Percentiles rank a stretch among this genome's conserved stretches.
These are phyloP conservation scores for Thelonectria blattea DNA, from an alignment of 2,329 filamentous ascomycete species.

Conservation along the genomic window DNA sequence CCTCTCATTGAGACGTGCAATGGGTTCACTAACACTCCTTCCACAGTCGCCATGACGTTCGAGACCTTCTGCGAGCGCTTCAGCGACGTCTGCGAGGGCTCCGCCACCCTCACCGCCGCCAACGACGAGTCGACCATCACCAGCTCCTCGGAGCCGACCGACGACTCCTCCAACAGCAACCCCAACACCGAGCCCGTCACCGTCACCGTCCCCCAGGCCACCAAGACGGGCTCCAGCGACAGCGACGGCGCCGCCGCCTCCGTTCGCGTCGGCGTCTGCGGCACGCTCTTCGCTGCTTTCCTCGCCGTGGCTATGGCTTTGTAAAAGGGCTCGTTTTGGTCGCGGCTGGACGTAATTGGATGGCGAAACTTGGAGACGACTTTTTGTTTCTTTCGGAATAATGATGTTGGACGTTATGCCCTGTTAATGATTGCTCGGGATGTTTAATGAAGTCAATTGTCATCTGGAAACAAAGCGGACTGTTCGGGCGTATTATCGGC, in stretches of 20 bases:
- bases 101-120: slow-evolving; percentile 17
- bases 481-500: slow-evolving; percentile 20
- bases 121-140: slow-evolving; percentile 17
- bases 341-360: not conserved
- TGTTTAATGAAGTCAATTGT: slow-evolving; percentile 32
- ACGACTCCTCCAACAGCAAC: not conserved
- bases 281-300: slow-evolving; percentile 32
- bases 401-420: slow-evolving; percentile 11
- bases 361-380: not conserved
- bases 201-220: slow-evolving; percentile 26
- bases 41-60: slow-evolving; percentile 39
- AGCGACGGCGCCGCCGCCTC: slow-evolving; percentile 28
- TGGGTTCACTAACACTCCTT: slow-evolving; percentile 20
- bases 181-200: slow-evolving; percentile 22
- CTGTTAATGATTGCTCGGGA: slow-evolving; percentile 29
- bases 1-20: not conserved
- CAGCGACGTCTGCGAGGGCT: slow-evolving; percentile 36
- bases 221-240: slow-evolving; percentile 15
- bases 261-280: slow-evolving; percentile 26
- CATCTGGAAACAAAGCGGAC: slow-evolving; percentile 16
- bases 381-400: slow-evolving; percentile 9
- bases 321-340: slow-evolving; percentile 21
- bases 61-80: slow-evolving; percentile 41
- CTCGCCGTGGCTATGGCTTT: slow-evolving; percentile 33
- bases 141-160: slow-evolving; percentile 12